Evolutionary conservation across 2,329 filamentous ascomycete genomes (phyloP).

Genomic region (Aspergillus unguis): DNA sequence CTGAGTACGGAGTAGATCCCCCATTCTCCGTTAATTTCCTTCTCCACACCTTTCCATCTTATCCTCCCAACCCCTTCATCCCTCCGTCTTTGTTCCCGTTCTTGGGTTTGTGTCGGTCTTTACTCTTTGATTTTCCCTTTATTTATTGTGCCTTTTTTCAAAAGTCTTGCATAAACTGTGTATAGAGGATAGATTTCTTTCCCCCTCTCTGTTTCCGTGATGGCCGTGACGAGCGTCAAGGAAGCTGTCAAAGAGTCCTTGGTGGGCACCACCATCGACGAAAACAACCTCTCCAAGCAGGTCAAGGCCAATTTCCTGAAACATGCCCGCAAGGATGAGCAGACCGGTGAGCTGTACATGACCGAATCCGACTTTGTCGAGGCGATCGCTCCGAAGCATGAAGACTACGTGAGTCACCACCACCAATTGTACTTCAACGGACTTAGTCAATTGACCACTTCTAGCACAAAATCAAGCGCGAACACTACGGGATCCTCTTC

Average conservation of each 20-base stretch:
- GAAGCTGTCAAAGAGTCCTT: slow-evolving; percentile 77
- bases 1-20: neutral
- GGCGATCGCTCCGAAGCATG: slow-evolving; percentile 77
- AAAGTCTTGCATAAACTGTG: neutral
- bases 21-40: slow-evolving; percentile 12
- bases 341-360: slow-evolving; percentile 75
- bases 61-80: slow-evolving; percentile 19
- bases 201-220: slow-evolving; percentile 6
- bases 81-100: slow-evolving; percentile 3
- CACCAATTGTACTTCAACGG: slow-evolving; percentile 11
- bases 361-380: slow-evolving; percentile 82
- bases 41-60: slow-evolving; percentile 18
- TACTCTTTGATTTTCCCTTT: neutral
- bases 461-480: slow-evolving; percentile 95
- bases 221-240: slow-evolving; percentile 52
- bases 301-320: slow-evolving; percentile 72
- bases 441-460: slow-evolving; percentile 18
- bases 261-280: slow-evolving; percentile 56
- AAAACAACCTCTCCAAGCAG: slow-evolving; percentile 66
- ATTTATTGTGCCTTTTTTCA: slow-evolving; percentile 9
- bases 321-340: slow-evolving; percentile 71
- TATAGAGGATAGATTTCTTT: slow-evolving; percentile 10
- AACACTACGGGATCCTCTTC: slow-evolving; percentile 94
- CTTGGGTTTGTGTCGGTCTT: slow-evolving; percentile 8
- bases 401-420: slow-evolving; percentile 77